Percentiles rank a stretch among this genome's conserved stretches.
Evolutionary conservation across 139 green algal species (phyloP).

Genomic region (Pleodorina starrii): DNA sequence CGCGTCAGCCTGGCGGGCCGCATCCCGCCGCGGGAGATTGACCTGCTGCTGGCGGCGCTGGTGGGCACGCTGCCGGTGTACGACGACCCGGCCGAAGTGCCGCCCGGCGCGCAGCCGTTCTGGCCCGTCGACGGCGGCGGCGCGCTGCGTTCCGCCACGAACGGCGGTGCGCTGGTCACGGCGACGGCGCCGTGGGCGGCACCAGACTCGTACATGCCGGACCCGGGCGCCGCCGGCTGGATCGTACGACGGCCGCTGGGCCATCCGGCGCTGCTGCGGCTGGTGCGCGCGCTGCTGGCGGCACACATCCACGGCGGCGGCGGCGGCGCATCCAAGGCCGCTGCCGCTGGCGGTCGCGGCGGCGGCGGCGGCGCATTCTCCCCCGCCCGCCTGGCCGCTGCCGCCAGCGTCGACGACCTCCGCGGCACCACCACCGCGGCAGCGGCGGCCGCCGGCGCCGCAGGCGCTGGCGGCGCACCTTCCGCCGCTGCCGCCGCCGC

Average conservation of each 20-base stretch:
- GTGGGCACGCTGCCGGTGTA: constrained; percentile 6
- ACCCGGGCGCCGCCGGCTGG: neutral
- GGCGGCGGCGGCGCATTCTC: neutral
- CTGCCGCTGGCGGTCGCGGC: neutral
- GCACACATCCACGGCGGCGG: neutral
- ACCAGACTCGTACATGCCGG: neutral
- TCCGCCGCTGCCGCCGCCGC: neutral
- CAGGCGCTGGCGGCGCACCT: neutral
- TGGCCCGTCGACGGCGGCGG: constrained; percentile 3
- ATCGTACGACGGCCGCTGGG: constrained; percentile 20
- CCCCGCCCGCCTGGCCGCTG: neutral
- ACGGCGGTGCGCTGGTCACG: neutral
- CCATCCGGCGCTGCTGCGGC: constrained; percentile 6
- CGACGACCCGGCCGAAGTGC: neutral
- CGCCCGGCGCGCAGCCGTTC: neutral
- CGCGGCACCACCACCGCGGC: neutral
- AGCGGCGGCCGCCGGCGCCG: neutral
- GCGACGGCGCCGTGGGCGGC: neutral
- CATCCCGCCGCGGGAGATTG: constrained; percentile 47
- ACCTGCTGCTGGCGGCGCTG: constrained; percentile 41
- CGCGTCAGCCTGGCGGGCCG: constrained; percentile 48
- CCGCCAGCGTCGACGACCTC: neutral
- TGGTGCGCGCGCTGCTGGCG: constrained; percentile 8
- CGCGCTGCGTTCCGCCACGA: neutral
- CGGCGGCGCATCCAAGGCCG: neutral